Base-by-base conservation (phyloP, 1,139 yeast species). In the Suhomyces bokatorum region DNA sequence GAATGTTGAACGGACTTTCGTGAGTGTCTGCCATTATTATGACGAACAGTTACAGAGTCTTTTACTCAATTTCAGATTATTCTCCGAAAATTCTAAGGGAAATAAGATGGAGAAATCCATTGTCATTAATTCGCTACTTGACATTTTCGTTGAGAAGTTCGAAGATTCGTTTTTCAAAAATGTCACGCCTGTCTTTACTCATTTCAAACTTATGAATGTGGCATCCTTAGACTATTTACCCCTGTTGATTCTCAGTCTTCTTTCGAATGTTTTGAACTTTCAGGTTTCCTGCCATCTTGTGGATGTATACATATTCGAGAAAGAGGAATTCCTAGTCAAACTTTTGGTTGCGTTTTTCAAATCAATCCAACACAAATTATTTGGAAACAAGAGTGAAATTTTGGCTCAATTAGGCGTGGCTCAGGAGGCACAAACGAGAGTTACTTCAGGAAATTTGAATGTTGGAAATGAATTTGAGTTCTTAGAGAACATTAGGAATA, bases 261-360 rank as follows among this genome's bases (percentile, higher is more conserved):
- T 64, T 22, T 48, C 62, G 5, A 56, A 61, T 41, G 46, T 58
- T 11, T 52, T 65, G 14, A 56, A 53, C 41, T 62, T 60, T 42
- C 54, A 72, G 61, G 44, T 62, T 59, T 47, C 63, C 33, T 49
- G 52, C 56, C 62, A 58, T 38, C 37, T 83, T 7, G 57, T 85
- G 50, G 90, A 84, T 57, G 68, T 83, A 8, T 73, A 73, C 57
- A 59, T 81, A n/a, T 82, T 83, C 57, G 88, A 83, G 56, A 45
- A 46, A 39, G 81, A 83, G 3, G 63, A 72, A 2, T 73, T 78
- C 51, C 57, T 80, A 40, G 63, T 75, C 45, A 69, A 81, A 24
- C 73, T 71, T 14, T 69, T 75, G 1, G 57, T 82, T 9, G 84
- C 80, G 0, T 59, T 80, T 12, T 57, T 83, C 40, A 66, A 69